Evolutionary conservation across 495 filamentous ascomycete species (phyloP).

Genomic region (Xeromyces bisporus): DNA sequence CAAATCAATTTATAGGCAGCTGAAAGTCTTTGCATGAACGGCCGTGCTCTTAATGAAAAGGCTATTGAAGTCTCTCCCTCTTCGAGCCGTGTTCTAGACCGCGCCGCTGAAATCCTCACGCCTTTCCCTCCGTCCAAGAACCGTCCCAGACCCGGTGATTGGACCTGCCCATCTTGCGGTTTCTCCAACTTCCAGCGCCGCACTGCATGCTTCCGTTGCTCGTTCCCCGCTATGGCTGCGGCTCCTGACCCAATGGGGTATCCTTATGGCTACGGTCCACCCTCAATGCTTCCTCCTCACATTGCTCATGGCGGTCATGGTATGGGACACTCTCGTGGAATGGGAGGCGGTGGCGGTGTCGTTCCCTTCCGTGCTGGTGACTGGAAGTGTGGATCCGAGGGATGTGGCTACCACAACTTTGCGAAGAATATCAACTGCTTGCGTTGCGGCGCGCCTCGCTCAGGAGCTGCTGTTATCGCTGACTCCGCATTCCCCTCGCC

Average conservation of each 20-base stretch:
- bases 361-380: conserved; percentile 96
- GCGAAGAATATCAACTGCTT: conserved; percentile 98
- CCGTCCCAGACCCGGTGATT: conserved; percentile 87
- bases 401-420: conserved; percentile 98
- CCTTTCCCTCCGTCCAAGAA: conserved; percentile 98
- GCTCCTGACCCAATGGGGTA: conserved; percentile 62
- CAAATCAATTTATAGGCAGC: conserved; percentile 57
- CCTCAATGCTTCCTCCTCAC: conserved; percentile 68
- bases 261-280: conserved; percentile 56
- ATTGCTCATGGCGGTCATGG: conserved; percentile 64
- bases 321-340: conserved; percentile 51
- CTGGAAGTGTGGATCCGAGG: conserved; percentile 96
- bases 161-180: conserved; percentile 90
- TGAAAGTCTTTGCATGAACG: conserved; percentile 97
- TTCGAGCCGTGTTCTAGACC: conserved; percentile 86
- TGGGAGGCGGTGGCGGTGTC: conserved; percentile 65
- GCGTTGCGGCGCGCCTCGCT: conserved; percentile 86
- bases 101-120: conserved; percentile 84
- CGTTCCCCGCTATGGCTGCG: conserved; percentile 77
- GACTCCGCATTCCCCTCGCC: conserved; percentile 85
- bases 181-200: conserved; percentile 85
- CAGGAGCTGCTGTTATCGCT: conserved; percentile 80
- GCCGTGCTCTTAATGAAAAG: conserved; percentile 92
- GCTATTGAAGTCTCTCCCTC: conserved; percentile 96
- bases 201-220: conserved; percentile 96